A percentile compares a stretch with the other conserved stretches of the same genome.
Evolutionary conservation across 169 alveolate genomes (phyloP).

Genomic region (Besnoitia besnoiti): DNA sequence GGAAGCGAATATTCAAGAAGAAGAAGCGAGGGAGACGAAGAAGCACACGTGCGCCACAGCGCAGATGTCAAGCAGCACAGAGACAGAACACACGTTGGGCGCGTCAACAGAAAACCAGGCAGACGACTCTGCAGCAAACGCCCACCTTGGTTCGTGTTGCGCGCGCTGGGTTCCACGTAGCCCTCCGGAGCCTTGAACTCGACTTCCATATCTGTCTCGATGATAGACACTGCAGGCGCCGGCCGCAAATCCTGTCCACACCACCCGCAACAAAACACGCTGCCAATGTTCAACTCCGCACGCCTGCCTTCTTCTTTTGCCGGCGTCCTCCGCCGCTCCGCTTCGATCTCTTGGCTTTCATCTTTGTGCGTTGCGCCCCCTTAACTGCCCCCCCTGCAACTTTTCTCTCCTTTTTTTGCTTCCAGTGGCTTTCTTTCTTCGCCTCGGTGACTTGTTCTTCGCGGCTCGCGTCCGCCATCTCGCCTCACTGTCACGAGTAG

Average conservation of each 20-base stretch:
- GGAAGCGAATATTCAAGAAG: background rate
- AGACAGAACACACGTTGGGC: too few species aligned
- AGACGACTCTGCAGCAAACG: background rate
- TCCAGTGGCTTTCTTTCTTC: background rate
- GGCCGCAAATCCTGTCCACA: constrained; percentile 78
- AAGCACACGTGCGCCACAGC: background rate
- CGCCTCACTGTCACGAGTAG: constrained; percentile 83
- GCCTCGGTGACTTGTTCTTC: too few species aligned
- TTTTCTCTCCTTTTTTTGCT: background rate
- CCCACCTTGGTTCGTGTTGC: background rate
- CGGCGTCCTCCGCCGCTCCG: background rate
- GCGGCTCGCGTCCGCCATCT: background rate
- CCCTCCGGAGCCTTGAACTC: constrained; percentile 91
- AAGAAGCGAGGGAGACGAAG: constrained; percentile 8
- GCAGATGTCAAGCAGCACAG: background rate
- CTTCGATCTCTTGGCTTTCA: background rate
- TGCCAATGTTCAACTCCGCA: background rate
- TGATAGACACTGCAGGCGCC: constrained; percentile 86
- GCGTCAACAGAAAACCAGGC: background rate
- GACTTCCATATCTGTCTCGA: constrained; percentile 92
- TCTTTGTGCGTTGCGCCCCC: background rate
- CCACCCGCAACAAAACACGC: background rate
- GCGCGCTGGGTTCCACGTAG: constrained; percentile 48
- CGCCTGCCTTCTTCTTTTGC: background rate
- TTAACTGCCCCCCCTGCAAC: too few species aligned